Evolutionary conservation across 2,329 filamentous ascomycete genomes (phyloP).

Genomic region (Ascochyta koolunga): DNA sequence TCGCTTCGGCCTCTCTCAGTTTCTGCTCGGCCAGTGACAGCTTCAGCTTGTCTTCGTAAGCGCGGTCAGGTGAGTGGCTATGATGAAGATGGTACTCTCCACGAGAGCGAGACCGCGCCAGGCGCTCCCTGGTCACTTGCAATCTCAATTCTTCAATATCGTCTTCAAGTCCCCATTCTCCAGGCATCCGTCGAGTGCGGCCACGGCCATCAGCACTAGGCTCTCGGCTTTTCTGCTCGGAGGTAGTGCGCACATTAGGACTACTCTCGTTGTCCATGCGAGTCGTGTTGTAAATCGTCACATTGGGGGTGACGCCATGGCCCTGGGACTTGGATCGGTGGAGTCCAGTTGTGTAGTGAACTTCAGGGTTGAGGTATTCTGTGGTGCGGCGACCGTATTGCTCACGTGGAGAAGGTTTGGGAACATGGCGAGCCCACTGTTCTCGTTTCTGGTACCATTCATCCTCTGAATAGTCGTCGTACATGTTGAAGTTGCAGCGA

Average conservation of each 20-base stretch:
- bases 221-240: constrained; percentile 36
- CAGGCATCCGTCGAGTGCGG: constrained; percentile 37
- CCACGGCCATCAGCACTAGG: constrained; percentile 40
- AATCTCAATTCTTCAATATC: constrained; percentile 41
- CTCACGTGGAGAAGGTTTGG: constrained; percentile 21
- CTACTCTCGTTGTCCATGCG: constrained; percentile 46
- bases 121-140: constrained; percentile 30
- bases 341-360: constrained; percentile 40
- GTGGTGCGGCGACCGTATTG: constrained; percentile 32
- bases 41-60: constrained; percentile 39
- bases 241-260: constrained; percentile 37
- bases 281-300: constrained; percentile 56
- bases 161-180: constrained; percentile 45
- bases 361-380: constrained; percentile 40
- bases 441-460: constrained; percentile 37
- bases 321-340: constrained; percentile 55
- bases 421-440: constrained; percentile 43
- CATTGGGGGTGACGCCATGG: constrained; percentile 51
- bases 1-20: constrained; percentile 45
- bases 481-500: constrained; percentile 28
- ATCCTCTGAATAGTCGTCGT: constrained; percentile 31
- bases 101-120: constrained; percentile 32
- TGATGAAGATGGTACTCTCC: constrained; percentile 32
- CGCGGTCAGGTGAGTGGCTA: constrained; percentile 27
- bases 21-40: constrained; percentile 43